Conservation (phyloP, 2,329 filamentous ascomycete species). For the Penicillium sp. region DNA sequence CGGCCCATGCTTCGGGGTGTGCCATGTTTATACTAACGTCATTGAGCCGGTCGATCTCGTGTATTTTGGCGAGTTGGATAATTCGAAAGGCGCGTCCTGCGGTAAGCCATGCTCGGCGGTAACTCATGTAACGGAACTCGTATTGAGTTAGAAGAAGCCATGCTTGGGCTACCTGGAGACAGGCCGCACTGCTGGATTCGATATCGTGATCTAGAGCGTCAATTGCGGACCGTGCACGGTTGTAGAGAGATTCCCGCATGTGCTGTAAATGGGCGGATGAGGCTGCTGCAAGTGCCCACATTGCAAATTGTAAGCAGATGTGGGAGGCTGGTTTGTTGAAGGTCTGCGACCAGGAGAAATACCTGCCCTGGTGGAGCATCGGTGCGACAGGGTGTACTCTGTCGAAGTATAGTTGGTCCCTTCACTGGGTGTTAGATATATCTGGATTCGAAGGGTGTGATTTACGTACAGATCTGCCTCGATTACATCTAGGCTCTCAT, state of each 20-base stretch:
- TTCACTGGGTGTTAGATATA: conserved; percentile 12
- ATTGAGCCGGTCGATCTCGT: conserved; percentile 33
- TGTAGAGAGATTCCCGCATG: conserved; percentile 28
- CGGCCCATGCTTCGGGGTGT: conserved; percentile 16
- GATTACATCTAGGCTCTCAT: not conserved
- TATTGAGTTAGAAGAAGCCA: conserved; percentile 42
- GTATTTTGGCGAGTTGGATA: conserved; percentile 38
- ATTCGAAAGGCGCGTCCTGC: conserved; percentile 40
- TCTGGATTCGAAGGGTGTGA: too few species aligned
- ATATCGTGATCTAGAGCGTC: conserved; percentile 10
- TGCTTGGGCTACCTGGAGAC: conserved; percentile 29
- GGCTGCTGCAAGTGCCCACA: conserved; percentile 40
- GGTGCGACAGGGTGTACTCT: conserved; percentile 31
- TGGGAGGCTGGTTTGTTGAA: conserved; percentile 18
- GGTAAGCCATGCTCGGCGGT: conserved; percentile 40
- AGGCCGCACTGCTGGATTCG: not conserved
- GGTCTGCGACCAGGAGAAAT: conserved; percentile 29
- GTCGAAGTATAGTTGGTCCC: conserved; percentile 35
- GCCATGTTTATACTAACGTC: not conserved
- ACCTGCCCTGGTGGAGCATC: conserved; percentile 31
- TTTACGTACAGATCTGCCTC: conserved; percentile 7
- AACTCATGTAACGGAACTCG: conserved; percentile 37
- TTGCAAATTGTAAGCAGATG: conserved; percentile 36
- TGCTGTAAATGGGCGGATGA: conserved; percentile 35
- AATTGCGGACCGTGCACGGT: conserved; percentile 21